Base-by-base conservation (phyloP, 2,329 filamentous ascomycete species). In the Epichloe baconii region DNA sequence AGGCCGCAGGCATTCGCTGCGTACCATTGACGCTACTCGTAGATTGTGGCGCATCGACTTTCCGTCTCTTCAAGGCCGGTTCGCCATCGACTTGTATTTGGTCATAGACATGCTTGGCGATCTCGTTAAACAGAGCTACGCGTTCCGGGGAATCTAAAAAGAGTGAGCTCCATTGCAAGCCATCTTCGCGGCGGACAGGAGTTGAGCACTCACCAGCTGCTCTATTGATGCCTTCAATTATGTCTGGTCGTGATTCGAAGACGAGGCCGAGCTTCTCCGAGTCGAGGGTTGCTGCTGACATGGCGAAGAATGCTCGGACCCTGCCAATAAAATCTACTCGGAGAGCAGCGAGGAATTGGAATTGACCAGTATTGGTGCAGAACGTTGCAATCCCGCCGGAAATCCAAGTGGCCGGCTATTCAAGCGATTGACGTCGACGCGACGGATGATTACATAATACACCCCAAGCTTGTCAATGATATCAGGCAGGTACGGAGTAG, bases 231-330 rank as follows among this genome's bases (percentile, higher is more conserved):
- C 69, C 71, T 12, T 72, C 62, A 17, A 82, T 59, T 53, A 82
- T 75, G 55, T 82, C 78, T 6, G 77, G 76, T 47, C 78, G 71
- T 40, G 75, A 69, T 52, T 73, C 65, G 61, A 83, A 81, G 56
- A 80, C 71, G 51, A 69, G 65, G 53, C 66, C 67, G 50, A 81
- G 67, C 59, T 67, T 73, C 61, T 77, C 64, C 53, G 62, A 64
- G 58, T 80, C 76, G 42, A 81, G 72, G 50, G 63, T 58, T 50
- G 63, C 58, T 51, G 63, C 59, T 49, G 69, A 59, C 72, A 75
- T 76, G 50, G 19, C 44, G 8, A 23, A 12, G 5, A 36, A 41
- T 42, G 14, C 4, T 5, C 19, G 3, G 23, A 11, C 21, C 26
- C 31, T 47, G 37, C 31, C 38, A 43, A 36, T 44, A 1, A 8